Percentiles rank a stretch among this genome's conserved stretches.
Conservation (phyloP, 2,329 filamentous ascomycete species). For the Aschersonia sp. region DNA sequence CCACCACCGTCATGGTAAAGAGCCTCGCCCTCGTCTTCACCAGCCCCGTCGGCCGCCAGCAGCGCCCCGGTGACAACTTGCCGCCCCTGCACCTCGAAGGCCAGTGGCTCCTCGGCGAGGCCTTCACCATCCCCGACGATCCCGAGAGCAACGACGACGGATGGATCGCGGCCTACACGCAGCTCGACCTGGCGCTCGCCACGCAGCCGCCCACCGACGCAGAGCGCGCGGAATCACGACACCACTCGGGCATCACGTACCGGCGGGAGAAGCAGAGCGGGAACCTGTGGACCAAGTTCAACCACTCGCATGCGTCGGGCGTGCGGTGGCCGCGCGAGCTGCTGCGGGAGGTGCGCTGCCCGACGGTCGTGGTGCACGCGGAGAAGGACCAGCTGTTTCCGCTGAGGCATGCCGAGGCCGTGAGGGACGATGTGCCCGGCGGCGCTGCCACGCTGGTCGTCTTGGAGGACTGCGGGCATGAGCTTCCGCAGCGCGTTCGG, state of each 20-base stretch:
- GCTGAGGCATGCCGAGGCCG: conserved; percentile 10
- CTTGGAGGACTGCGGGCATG: background rate
- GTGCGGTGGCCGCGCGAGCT: conserved; percentile 10
- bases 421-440: conserved; percentile 9
- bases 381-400: conserved; percentile 15
- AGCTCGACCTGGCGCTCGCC: conserved; percentile 4
- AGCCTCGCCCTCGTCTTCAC: conserved; percentile 12
- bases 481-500: background rate
- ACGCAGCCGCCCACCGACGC: conserved; percentile 5
- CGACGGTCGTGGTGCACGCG: conserved; percentile 13
- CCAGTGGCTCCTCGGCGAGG: background rate
- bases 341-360: conserved; percentile 10
- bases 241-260: conserved; percentile 6
- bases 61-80: conserved; percentile 6
- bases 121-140: conserved; percentile 1
- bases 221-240: conserved; percentile 6
- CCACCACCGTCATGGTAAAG: background rate
- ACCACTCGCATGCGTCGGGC: conserved; percentile 12
- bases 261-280: conserved; percentile 6
- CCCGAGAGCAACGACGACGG: conserved; percentile 4
- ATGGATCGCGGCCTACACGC: conserved; percentile 6
- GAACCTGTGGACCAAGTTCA: conserved; percentile 13
- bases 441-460: conserved; percentile 9
- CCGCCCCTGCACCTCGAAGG: conserved; percentile 2
- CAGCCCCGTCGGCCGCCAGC: conserved; percentile 7